Base-by-base conservation (phyloP, 139 green algal species). In the Coelastrella sp. region DNA sequence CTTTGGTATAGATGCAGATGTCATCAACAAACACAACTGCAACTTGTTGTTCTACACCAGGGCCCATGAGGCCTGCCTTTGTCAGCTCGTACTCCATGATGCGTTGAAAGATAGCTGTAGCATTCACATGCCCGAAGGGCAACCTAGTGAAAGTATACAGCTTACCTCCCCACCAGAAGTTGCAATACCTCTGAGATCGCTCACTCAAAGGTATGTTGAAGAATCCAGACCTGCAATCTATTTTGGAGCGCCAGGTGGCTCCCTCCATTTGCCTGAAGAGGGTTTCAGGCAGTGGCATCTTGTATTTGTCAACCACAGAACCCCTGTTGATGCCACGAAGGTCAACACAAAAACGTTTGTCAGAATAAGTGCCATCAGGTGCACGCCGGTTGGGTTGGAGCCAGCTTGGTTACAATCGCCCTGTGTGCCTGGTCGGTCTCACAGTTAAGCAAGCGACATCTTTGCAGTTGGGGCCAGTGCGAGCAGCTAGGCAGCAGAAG, bases 181-280 rank as follows among this genome's bases (percentile, higher is more conserved):
- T 11, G 8, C 8, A 8, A 53, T 13, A 13, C 45, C 15, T 57
- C 15, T 57, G 45, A 57, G 45, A 9, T 57, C 15, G 11, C 1
- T 9, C 11, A 23, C 11, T 57, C 11, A 91, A 38, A 0, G n/a
- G 59, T 2, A 91, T 43, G 63, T 90, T 85, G 51, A 82, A 72
- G 34, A 86, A 92, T 11, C 83, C 89, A 17, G 83, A 57, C 3
- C 75, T 25, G 3, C 87, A 23, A 59, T 92, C 83, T 41, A 90
- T 57, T 32, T 88, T 89, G 25, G 41, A 72, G 27, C 89, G 89
- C 32, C 84, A 81, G 0, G 67, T 72, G 15, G 69, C 41, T 1
- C 25, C 45, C 0, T 45, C 40, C 6, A 86, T 40, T 4, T 25
- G 27, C 32, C 83, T 25, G 27, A 91, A 77, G 0, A 89, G 32